phyloP scores from a whole-genome alignment of 2,329 filamentous ascomycete species.

The Ophiosphaerella herpotricha region DNA sequence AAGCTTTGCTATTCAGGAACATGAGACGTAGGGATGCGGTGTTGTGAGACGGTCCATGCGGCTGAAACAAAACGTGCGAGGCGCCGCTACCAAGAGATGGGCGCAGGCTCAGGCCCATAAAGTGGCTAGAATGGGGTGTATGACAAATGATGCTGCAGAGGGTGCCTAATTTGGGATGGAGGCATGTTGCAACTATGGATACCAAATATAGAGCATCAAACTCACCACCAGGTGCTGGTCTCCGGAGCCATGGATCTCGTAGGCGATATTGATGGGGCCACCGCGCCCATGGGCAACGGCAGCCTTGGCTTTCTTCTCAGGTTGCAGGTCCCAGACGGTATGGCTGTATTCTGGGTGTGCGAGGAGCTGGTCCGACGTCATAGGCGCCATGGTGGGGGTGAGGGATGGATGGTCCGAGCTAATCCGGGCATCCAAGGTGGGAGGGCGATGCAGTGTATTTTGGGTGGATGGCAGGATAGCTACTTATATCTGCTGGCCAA shows the following conservation, averaged over 20 bases:
- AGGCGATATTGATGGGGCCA: conserved; percentile 75
- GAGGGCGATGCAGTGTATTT: no score
- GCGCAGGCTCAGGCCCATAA: background rate
- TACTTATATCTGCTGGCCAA: no score
- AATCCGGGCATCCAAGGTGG: no score
- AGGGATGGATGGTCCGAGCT: background rate
- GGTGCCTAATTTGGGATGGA: conserved; percentile 21
- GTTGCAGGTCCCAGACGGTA: conserved; percentile 70
- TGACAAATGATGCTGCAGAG: conserved; percentile 28
- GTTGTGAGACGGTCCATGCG: conserved; percentile 42
- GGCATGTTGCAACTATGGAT: conserved; percentile 12
- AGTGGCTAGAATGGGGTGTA: conserved; percentile 6
- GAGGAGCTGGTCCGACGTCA: conserved; percentile 63
- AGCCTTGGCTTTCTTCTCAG: conserved; percentile 64
- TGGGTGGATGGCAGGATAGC: no score
- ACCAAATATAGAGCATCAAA: conserved; percentile 31
- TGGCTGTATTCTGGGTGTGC: conserved; percentile 69
- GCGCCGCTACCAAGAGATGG: conserved; percentile 14
- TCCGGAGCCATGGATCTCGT: conserved; percentile 79
- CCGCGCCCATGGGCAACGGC: conserved; percentile 71
- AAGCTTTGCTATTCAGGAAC: conserved; percentile 18
- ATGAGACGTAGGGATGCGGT: conserved; percentile 30
- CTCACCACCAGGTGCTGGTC: conserved; percentile 74
- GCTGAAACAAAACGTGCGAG: conserved; percentile 43
- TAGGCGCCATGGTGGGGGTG: conserved; percentile 30